These are phyloP conservation scores for Pseudocercospora pini-densiflorae DNA, from an alignment of 2,329 filamentous ascomycete species.

Conservation along the genomic window DNA sequence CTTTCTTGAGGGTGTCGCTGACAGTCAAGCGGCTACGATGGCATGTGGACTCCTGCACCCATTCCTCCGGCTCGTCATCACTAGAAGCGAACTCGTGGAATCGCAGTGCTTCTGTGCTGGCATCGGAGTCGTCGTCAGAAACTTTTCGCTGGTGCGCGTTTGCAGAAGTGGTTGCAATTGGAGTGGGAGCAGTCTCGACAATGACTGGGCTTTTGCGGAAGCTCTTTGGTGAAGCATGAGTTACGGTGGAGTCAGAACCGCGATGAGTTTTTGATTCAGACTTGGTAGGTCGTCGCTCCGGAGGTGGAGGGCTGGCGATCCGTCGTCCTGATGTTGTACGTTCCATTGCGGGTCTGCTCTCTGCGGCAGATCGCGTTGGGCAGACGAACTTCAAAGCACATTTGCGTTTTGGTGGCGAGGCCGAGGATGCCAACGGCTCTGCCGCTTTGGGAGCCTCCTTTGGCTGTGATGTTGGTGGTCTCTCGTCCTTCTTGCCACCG, in stretches of 20 bases:
- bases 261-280: constrained; percentile 43
- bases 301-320: constrained; percentile 48
- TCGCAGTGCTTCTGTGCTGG: constrained; percentile 59
- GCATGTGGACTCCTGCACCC: constrained; percentile 75
- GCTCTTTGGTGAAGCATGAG: constrained; percentile 52
- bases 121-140: constrained; percentile 34
- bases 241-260: constrained; percentile 56
- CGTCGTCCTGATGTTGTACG: constrained; percentile 39
- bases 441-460: constrained; percentile 37
- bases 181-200: constrained; percentile 19
- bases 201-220: constrained; percentile 44
- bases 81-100: constrained; percentile 95
- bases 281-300: constrained; percentile 25
- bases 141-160: constrained; percentile 37
- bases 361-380: constrained; percentile 55
- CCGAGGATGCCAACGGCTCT: constrained; percentile 16
- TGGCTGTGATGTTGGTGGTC: constrained; percentile 44
- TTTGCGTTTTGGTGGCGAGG: constrained; percentile 55
- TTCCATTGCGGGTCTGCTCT: constrained; percentile 36
- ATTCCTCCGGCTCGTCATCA: constrained; percentile 81
- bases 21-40: constrained; percentile 78
- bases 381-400: constrained; percentile 78
- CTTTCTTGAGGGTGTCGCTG: constrained; percentile 85
- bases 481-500: constrained; percentile 59
- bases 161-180: constrained; percentile 32